These are phyloP conservation scores for Verticillium zaregamsianum DNA, from an alignment of 2,329 filamentous ascomycete species.

Conservation along the genomic window DNA sequence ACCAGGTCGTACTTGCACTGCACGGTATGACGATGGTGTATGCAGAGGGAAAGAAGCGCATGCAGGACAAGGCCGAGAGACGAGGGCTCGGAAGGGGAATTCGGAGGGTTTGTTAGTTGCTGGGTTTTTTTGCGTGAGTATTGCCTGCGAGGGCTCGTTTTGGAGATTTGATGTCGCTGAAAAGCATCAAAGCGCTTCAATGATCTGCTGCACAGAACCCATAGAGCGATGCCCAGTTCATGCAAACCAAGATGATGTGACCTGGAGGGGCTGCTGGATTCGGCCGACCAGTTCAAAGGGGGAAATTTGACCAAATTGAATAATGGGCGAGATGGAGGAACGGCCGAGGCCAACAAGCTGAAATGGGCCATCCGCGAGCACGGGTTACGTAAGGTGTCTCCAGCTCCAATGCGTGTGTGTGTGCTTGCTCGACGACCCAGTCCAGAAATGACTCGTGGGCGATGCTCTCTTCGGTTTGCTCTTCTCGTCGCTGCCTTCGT, in stretches of 20 bases:
- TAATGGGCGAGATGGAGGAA: neutral
- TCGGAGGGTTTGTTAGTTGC: neutral
- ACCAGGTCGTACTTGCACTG: neutral
- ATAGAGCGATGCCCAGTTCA: neutral
- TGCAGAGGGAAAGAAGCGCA: neutral
- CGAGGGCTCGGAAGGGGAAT: neutral
- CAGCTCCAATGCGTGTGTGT: neutral
- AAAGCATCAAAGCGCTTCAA: slow-evolving; percentile 4
- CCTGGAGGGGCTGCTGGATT: neutral
- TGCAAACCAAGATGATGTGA: neutral
- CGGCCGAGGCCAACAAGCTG: neutral
- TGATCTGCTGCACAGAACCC: slow-evolving; percentile 3
- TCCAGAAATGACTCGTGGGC: neutral
- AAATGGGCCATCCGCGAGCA: neutral
- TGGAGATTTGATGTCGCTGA: neutral
- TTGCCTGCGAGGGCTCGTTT: neutral
- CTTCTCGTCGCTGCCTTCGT: neutral
- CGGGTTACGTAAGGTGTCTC: neutral
- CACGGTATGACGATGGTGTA: neutral
- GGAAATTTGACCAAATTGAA: neutral
- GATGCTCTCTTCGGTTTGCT: neutral
- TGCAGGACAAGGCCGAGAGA: neutral
- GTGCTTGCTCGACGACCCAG: neutral
- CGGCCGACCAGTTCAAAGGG: neutral
- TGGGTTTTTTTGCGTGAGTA: neutral